Evolutionary conservation across 1,284 basidiomycete genomes (phyloP), one percentile per base, ranked within the genome.

Genomic region (Ceratobasidium sp.): DNA sequence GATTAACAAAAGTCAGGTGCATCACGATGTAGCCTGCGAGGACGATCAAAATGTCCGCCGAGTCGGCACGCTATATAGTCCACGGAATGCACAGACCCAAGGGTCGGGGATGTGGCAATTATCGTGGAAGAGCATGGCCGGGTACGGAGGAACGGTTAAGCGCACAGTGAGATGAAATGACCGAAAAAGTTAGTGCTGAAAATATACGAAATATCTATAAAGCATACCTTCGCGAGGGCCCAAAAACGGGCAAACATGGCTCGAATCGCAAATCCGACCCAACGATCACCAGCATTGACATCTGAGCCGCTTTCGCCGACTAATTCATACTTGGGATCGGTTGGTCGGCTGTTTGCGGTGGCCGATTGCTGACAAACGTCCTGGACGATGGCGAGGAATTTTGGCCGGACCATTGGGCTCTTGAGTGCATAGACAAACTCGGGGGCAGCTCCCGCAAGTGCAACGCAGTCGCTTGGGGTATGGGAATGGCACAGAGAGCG

Each of bases 1-100:
- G 84, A 69, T 94, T 88, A 77, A 94, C 87, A 80, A 99, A 98
- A 1, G 95, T 96, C 29, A 83, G 83, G 80, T 98, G 95, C 96
- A 99, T 99, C 69, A 98, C 83, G 59, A 96, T 79, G 79, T 99
- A 99, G 29, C 95, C 97, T 4, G 90, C 84, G n/a, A 98, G 85
- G 75, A 99, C 93, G 73, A 98, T 88, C 66, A 96, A 83, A 75
- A 99, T 98, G 78, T 99, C 96, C 23, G 96, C 86, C 2, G 93
- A 95, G 79, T 98, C 93, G 27, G 97, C 95, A 80, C 93, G 93
- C 86, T 91, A 77, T 19, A 52, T 49, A 70, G n/a, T 13, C 47
- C 62, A 56, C 47, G 46, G 47, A 44, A 27, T 39, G 46, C n/a
- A 39, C 46, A 50, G 46, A 11, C n/a, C 23, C 30, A 46, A 39